phyloP scores from a whole-genome alignment of 2,329 filamentous ascomycete species.

The Ustilaginoidea virens region DNA sequence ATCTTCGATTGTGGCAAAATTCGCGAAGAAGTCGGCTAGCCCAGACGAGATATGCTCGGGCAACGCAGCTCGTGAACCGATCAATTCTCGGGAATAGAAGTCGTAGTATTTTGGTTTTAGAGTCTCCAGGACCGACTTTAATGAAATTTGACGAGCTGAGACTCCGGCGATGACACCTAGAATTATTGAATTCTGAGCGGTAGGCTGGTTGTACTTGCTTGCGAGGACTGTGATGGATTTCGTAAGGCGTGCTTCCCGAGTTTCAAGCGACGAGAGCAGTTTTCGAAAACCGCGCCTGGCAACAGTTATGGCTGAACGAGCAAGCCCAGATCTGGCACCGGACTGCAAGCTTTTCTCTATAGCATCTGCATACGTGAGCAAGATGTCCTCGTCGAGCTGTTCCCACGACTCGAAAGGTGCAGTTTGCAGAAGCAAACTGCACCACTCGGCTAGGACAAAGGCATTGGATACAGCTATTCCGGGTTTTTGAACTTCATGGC shows the following conservation, averaged over 20 bases:
- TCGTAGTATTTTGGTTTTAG: constrained; percentile 60
- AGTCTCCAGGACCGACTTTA: constrained; percentile 43
- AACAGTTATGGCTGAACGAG: constrained; percentile 58
- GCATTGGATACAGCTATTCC: constrained; percentile 66
- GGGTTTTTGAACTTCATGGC: constrained; percentile 58
- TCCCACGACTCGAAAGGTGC: constrained; percentile 49
- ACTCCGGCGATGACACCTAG: constrained; percentile 82
- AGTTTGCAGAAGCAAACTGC: constrained; percentile 60
- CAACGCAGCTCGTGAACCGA: constrained; percentile 61
- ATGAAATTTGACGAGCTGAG: constrained; percentile 52
- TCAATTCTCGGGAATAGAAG: constrained; percentile 74
- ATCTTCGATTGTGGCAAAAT: constrained; percentile 60
- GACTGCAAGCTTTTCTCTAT: constrained; percentile 64
- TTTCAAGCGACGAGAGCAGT: constrained; percentile 43
- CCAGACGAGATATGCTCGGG: constrained; percentile 57
- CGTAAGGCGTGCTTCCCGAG: constrained; percentile 42
- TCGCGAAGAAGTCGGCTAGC: constrained; percentile 66
- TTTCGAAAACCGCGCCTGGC: constrained; percentile 68
- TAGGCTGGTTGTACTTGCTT: constrained; percentile 47
- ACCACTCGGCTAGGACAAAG: constrained; percentile 87
- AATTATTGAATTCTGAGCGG: constrained; percentile 57
- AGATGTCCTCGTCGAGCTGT: constrained; percentile 46
- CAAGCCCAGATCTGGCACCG: constrained; percentile 47
- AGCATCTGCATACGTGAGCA: constrained; percentile 54
- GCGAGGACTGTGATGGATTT: constrained; percentile 52